Percentiles rank a stretch among this genome's conserved stretches.
phyloP scores from a whole-genome alignment of 306 rosid species.

The Aeschynomene evenia region DNA sequence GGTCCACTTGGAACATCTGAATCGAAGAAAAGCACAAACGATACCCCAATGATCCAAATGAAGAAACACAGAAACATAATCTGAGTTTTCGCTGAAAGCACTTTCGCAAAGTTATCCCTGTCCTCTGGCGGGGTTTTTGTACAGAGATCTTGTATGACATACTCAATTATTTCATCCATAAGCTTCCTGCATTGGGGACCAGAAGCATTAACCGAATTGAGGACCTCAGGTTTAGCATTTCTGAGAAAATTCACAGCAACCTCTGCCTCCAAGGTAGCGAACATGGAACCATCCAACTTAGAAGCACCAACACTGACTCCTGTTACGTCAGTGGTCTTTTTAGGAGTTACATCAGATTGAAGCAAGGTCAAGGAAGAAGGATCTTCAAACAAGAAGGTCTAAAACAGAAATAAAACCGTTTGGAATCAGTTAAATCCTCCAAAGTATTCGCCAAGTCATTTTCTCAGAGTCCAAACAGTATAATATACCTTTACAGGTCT shows the following conservation, averaged over 20 bases:
- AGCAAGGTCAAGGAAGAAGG: constrained; percentile 15
- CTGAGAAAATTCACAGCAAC: constrained; percentile 37
- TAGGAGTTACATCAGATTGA: constrained; percentile 17
- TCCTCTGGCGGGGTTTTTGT: constrained; percentile 32
- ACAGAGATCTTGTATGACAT: constrained; percentile 38
- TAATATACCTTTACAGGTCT: constrained; percentile 1
- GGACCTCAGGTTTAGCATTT: constrained; percentile 35
- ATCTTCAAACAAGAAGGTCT: constrained; percentile 32
- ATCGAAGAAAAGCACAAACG: constrained; percentile 33
- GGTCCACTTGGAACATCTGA: constrained; percentile 37
- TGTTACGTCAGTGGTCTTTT: background rate
- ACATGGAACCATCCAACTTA: constrained; percentile 1
- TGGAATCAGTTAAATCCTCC: constrained; percentile 2
- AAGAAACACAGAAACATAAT: constrained; percentile 39
- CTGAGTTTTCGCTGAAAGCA: constrained; percentile 32
- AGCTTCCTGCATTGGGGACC: constrained; percentile 54
- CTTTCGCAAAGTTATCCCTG: constrained; percentile 29
- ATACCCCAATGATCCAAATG: constrained; percentile 48
- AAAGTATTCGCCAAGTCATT: background rate
- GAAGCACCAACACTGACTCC: constrained; percentile 1
- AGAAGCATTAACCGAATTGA: constrained; percentile 33
- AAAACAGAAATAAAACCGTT: constrained; percentile 26
- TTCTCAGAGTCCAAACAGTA: constrained; percentile 2
- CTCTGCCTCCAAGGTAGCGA: constrained; percentile 42
- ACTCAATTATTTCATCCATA: constrained; percentile 47